Conservation (phyloP, 2,329 filamentous ascomycete species). For the Pseudonectria buxi region DNA sequence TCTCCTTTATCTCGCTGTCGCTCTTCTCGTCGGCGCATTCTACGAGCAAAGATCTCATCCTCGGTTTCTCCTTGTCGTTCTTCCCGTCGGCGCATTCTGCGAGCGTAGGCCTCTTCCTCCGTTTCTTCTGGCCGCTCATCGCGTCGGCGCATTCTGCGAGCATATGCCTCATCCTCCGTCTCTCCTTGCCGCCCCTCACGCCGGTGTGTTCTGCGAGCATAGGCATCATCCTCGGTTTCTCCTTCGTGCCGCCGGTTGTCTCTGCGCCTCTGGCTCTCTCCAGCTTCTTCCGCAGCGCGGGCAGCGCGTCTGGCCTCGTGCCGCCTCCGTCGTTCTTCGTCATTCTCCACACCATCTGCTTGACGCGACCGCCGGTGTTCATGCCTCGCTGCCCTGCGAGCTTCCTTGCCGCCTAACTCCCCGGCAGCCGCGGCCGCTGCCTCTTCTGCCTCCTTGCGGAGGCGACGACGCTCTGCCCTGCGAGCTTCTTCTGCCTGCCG, state of each 20-base stretch:
- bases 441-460: slow-evolving; percentile 43
- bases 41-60: too few relatives aligned
- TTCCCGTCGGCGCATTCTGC: slow-evolving; percentile 31
- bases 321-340: slow-evolving; percentile 48
- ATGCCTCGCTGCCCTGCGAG: slow-evolving; percentile 37
- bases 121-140: slow-evolving; percentile 30
- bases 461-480: slow-evolving; percentile 43
- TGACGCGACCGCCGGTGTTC: slow-evolving; percentile 44
- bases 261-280: slow-evolving; percentile 25
- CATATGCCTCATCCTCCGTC: slow-evolving; percentile 24
- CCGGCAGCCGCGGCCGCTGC: slow-evolving; percentile 34
- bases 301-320: slow-evolving; percentile 45
- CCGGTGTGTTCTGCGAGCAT: too few relatives aligned
- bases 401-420: slow-evolving; percentile 40
- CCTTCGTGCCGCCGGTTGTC: slow-evolving; percentile 32
- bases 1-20: not conserved
- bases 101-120: slow-evolving; percentile 40
- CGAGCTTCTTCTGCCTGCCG: slow-evolving; percentile 49
- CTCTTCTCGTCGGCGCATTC: too few relatives aligned
- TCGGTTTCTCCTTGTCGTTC: slow-evolving; percentile 14
- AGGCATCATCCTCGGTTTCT: too few relatives aligned
- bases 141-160: slow-evolving; percentile 23
- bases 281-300: slow-evolving; percentile 31
- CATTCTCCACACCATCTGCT: slow-evolving; percentile 37
- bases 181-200: not conserved